Conservation (phyloP, 2,329 filamentous ascomycete genomes). For the Mariannaea elegans region DNA sequence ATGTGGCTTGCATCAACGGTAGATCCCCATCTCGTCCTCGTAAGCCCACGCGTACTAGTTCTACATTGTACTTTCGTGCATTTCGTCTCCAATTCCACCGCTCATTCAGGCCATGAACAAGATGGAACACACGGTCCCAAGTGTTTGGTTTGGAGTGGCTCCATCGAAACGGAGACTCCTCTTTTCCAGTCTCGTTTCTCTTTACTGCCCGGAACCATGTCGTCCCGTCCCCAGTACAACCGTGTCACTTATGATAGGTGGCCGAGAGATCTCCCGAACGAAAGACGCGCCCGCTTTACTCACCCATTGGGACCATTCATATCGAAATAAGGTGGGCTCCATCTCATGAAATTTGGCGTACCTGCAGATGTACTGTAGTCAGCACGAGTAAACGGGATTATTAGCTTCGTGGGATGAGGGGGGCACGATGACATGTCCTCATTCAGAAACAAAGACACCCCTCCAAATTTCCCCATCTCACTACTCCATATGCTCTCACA, state of each 20-base stretch:
- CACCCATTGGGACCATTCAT: neutral
- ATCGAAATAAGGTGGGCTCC: neutral
- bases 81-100: neutral
- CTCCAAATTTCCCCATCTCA: conserved; percentile 11
- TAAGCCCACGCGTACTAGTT: neutral
- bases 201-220: conserved; percentile 13
- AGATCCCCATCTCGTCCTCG: neutral
- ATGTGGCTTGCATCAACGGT: neutral
- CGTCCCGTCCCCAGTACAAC: conserved; percentile 15
- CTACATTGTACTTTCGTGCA: neutral
- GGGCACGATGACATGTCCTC: neutral
- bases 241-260: conserved; percentile 38
- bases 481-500: neutral
- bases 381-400: neutral
- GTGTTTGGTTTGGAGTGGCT: conserved; percentile 45
- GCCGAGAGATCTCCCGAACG: conserved; percentile 42
- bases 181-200: conserved; percentile 11
- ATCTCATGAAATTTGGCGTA: neutral
- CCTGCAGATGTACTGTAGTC: neutral
- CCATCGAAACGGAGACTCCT: conserved; percentile 39
- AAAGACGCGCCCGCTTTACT: conserved; percentile 17
- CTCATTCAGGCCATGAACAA: neutral
- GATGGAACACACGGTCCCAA: conserved; percentile 20
- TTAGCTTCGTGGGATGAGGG: neutral
- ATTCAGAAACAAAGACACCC: conserved; percentile 7